phyloP scores from a whole-genome alignment of 2,329 filamentous ascomycete genomes.

The Botryotinia convoluta region DNA sequence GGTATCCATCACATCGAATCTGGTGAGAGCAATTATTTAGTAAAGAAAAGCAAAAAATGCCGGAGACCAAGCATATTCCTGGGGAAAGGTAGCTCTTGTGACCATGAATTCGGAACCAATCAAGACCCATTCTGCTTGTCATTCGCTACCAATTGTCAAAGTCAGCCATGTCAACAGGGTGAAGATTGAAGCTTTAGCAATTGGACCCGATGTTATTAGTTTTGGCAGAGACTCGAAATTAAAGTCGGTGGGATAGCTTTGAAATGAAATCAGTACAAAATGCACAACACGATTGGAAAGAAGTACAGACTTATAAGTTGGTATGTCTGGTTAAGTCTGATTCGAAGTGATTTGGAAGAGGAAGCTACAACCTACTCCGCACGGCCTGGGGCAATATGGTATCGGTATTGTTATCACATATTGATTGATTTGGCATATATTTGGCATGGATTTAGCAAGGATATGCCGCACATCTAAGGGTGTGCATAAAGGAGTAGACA shows the following conservation, averaged over 20 bases:
- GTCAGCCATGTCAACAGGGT: background rate
- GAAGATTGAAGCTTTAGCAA: constrained; percentile 1
- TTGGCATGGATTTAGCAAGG: constrained; percentile 1
- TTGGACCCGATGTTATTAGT: background rate
- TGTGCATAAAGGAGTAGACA: background rate
- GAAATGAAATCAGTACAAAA: background rate
- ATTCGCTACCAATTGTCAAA: background rate
- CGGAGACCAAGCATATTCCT: constrained; percentile 8
- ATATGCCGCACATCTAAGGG: background rate
- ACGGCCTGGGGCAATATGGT: background rate
- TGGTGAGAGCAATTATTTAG: background rate
- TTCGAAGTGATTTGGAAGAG: background rate
- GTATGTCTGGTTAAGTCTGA: background rate
- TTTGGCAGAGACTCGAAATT: background rate
- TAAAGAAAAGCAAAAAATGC: background rate
- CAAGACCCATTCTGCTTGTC: background rate
- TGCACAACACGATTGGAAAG: background rate
- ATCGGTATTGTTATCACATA: background rate
- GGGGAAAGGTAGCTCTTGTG: constrained; percentile 9
- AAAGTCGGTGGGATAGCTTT: background rate
- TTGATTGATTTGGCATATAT: background rate
- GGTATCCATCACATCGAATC: background rate
- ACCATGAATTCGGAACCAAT: constrained; percentile 4
- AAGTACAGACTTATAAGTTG: background rate
- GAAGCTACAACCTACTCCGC: background rate